Evolutionary conservation across 2,329 filamentous ascomycete species (phyloP), one percentile per base, ranked within the genome.

Genomic region (Diaporthe sp.): DNA sequence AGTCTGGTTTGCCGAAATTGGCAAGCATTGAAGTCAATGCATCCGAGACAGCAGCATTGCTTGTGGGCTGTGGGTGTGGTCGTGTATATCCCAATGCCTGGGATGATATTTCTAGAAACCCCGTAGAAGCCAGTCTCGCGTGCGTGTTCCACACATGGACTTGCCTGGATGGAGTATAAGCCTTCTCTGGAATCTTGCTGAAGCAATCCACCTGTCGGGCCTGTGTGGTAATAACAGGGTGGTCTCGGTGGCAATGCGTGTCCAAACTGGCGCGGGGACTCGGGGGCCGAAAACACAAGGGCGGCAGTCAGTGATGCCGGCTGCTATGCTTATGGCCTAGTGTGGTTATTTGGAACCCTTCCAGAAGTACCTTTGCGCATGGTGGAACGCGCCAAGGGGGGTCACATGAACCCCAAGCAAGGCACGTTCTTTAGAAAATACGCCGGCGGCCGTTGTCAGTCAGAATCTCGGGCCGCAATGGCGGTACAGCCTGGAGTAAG

Each of bases 371-470:
- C n/a, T n/a, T n/a, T 61, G 7, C n/a, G 61, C 42, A 47, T 35
- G 61, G 44, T 66, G 61, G 30, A 66, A 66, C 61, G 61, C 42
- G 44, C 61, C 61, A 50, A 19, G 61, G 44, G 30, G 30, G 42
- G 42, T 66, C 61, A 50, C 44, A 47, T 50, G 61, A 50, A 25
- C 17, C 19, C 42, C 42, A 65, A 32, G 59, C 59, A 32, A 50
- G 59, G 59, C n/a, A 32, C 27, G 5, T 65, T 65, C 42, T 50
- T 35, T 13, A n/a, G 30, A 25, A 50, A 35, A 25, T 17, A 50
- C 61, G 61, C 61, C 61, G 44, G 61, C 61, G 61, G 61, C 61
- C 61, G 44, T 66, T 66, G 61, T 22, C 44, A 66, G 61, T 37
- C 44, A 66, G 51, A 66, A 47, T 35, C 42, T 50, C 61, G 61